Percentiles rank a stretch among this genome's conserved stretches.
These are phyloP conservation scores for Russula lepida DNA, from an alignment of 768 basidiomycete genomes.

Conservation along the genomic window DNA sequence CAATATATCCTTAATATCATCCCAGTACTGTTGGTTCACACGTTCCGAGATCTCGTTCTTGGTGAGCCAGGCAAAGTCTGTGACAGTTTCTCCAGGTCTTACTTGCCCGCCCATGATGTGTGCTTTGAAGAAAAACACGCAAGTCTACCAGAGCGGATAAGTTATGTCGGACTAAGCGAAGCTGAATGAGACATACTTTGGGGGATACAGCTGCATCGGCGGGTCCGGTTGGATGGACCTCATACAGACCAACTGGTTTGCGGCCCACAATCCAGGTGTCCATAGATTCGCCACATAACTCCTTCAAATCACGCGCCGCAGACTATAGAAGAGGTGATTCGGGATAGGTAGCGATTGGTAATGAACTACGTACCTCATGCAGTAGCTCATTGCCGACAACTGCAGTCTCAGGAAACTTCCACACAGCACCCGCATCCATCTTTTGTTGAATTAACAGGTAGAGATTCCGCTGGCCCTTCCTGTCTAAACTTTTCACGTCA, in stretches of 20 bases:
- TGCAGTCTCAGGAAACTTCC: conserved; percentile 75
- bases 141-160: conserved; percentile 37
- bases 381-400: conserved; percentile 58
- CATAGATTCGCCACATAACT: conserved; percentile 74
- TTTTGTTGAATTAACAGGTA: conserved; percentile 68
- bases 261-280: conserved; percentile 92
- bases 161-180: background rate
- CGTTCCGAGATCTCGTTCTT: conserved; percentile 77
- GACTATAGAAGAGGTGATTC: conserved; percentile 39
- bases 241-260: conserved; percentile 76
- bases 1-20: conserved; percentile 68
- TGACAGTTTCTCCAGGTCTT: conserved; percentile 43
- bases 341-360: background rate
- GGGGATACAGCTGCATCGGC: conserved; percentile 14
- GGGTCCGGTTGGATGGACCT: conserved; percentile 31
- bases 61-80: conserved; percentile 90
- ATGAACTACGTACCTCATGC: conserved; percentile 54
- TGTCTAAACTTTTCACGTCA: conserved; percentile 69
- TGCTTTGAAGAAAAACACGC: conserved; percentile 87
- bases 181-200: conserved; percentile 15
- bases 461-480: conserved; percentile 76
- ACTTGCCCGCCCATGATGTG: conserved; percentile 90
- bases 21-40: conserved; percentile 68
- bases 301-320: conserved; percentile 59
- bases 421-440: conserved; percentile 41